Percentiles rank a stretch among this genome's conserved stretches.
Evolutionary conservation across 306 rosid genomes (phyloP).

Genomic region (Pyrus communis): DNA sequence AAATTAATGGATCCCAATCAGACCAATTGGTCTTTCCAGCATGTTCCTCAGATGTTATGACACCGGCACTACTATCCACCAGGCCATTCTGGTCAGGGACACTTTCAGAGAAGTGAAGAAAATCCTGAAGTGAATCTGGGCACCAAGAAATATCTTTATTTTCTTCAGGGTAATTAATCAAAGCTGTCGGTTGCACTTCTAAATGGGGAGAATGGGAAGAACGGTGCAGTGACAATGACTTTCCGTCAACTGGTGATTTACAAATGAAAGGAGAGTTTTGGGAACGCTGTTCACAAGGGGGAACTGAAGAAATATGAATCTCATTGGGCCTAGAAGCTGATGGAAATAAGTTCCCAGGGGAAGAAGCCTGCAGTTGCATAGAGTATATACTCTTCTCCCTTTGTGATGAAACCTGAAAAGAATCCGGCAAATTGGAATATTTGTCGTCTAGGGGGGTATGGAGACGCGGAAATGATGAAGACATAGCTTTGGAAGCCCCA

Average conservation of each 20-base stretch:
- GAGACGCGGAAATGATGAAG: conserved; percentile 47
- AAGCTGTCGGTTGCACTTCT: conserved; percentile 31
- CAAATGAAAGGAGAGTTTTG: conserved; percentile 40
- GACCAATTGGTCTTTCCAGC: conserved; percentile 47
- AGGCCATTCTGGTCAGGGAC: conserved; percentile 46
- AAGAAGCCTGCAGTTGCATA: conserved; percentile 31
- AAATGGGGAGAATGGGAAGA: conserved; percentile 21
- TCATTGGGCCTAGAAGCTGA: conserved; percentile 30
- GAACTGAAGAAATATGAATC: conserved; percentile 22
- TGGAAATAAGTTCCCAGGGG: conserved; percentile 33
- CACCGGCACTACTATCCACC: conserved; percentile 39
- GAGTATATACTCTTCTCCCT: conserved; percentile 32
- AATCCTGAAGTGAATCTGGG: conserved; percentile 51
- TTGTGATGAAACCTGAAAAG: conserved; percentile 42
- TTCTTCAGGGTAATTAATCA: conserved; percentile 35
- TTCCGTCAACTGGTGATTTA: conserved; percentile 30
- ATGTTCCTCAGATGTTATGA: conserved; percentile 35
- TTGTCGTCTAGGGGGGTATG: conserved; percentile 29
- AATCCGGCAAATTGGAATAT: conserved; percentile 36
- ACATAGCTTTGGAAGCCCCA: conserved; percentile 37
- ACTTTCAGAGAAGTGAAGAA: conserved; percentile 44
- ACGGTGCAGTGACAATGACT: conserved; percentile 21
- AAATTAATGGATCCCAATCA: conserved; percentile 72
- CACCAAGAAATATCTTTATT: conserved; percentile 49
- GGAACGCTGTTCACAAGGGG: conserved; percentile 34